A percentile compares a stretch with the other conserved stretches of the same genome.
Conservation (phyloP, 2,329 filamentous ascomycete species). For the Neonectria hederae region DNA sequence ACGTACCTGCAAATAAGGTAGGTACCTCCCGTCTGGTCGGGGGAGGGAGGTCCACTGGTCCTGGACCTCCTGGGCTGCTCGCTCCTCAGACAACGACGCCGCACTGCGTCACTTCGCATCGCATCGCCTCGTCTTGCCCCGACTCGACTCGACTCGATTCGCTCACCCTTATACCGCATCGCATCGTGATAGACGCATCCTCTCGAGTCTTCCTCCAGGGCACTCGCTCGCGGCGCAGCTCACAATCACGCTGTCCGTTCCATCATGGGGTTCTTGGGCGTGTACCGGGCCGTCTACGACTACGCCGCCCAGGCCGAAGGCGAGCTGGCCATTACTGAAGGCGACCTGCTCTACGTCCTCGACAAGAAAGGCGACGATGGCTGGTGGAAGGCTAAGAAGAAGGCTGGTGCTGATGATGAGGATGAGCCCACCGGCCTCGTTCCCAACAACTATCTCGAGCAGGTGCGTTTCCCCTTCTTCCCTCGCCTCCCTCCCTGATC, state of each 20-base stretch:
- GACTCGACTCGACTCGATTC: slow-evolving; percentile 32
- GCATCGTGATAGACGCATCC: slow-evolving; percentile 20
- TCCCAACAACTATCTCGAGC: slow-evolving; percentile 93
- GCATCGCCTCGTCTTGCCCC: slow-evolving; percentile 32
- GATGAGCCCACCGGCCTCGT: slow-evolving; percentile 91
- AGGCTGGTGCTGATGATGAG: slow-evolving; percentile 82
- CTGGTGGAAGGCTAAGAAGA: slow-evolving; percentile 98
- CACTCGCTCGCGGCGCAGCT: slow-evolving; percentile 34
- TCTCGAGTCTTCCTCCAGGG: slow-evolving; percentile 27
- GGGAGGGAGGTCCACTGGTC: background rate
- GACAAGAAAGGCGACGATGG: slow-evolving; percentile 81
- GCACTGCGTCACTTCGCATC: slow-evolving; percentile 44
- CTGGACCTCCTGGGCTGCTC: slow-evolving; percentile 26
- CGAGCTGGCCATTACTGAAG: slow-evolving; percentile 85
- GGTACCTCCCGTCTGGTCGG: slow-evolving; percentile 31
- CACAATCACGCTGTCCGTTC: slow-evolving; percentile 28
- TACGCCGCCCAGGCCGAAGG: slow-evolving; percentile 87
- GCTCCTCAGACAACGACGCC: slow-evolving; percentile 43
- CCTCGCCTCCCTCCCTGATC: background rate
- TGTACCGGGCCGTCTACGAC: slow-evolving; percentile 92
- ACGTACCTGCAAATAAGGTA: slow-evolving; percentile 19
- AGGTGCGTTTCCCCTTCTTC: slow-evolving; percentile 63
- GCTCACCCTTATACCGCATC: slow-evolving; percentile 14
- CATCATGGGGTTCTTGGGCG: slow-evolving; percentile 88
- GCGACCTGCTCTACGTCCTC: slow-evolving; percentile 87